Evolutionary conservation across 2,329 filamentous ascomycete genomes (phyloP), one percentile per base, ranked within the genome.

Genomic region (Scytalidium sp.): DNA sequence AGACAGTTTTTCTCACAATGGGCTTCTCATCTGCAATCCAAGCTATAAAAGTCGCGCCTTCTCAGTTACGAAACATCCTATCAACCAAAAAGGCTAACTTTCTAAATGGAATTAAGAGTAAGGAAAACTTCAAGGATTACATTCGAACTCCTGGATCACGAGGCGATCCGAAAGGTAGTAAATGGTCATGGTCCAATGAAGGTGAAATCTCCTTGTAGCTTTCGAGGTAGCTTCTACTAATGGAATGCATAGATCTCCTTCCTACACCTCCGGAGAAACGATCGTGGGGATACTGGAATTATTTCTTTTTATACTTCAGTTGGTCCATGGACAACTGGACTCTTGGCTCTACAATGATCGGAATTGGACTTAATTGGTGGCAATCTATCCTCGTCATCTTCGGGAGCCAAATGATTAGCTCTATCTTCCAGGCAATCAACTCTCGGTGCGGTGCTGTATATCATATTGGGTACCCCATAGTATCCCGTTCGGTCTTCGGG

Each of bases 321-420:
- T 51, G 68, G 29, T 64, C 60, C 9, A 67, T 70, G 49, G 67
- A 65, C 50, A 70, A 69, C 54, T 70, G 66, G 66, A 68, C 63
- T 1, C 49, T 66, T 19, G 68, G 67, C n/a, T 57, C 57, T 36
- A 62, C 56, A 39, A 62, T 67, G 61, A 57, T 67, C 47, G 68
- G 67, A 15, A 65, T 69, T 42, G 69, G 70, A 7, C 58, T 72
- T 36, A 70, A 64, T 53, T 71, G 68, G 67, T 71, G 68, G 68
- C 65, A 68, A 52, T 51, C 64, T 10, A 70, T 70, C 41, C 19
- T 72, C 6, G 66, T 69, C 47, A 69, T 71, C 51, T 70, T 72
- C 51, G 57, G 67, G 29, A 66, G 64, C 7, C 67, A 70, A 50
- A 23, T 65, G 45, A 68, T 73, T 53, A 64, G 61, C 3, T 67